A percentile compares a stretch with the other conserved stretches of the same genome.
Conservation (phyloP, 306 rosid species). For the Vigna angularis region DNA sequence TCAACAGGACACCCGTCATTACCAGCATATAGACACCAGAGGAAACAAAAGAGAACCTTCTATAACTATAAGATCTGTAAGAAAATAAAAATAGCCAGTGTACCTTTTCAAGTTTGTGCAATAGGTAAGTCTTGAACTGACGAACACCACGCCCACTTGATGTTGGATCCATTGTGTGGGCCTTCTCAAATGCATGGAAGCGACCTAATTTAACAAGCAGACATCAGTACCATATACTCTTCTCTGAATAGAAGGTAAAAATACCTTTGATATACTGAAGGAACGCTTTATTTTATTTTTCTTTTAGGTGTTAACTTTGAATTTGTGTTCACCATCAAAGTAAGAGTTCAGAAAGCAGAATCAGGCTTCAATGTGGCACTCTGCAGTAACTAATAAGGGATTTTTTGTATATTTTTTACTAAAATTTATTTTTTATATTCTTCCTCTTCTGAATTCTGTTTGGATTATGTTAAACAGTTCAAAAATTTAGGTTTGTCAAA, state of each 20-base stretch:
- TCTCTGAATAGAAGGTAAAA: slow-evolving; percentile 14
- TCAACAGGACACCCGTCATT: slow-evolving; percentile 28
- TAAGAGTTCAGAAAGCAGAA: slow-evolving; percentile 29
- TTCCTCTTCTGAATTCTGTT: not conserved
- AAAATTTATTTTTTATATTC: not conserved
- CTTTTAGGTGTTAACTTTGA: not conserved
- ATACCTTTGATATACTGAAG: slow-evolving; percentile 13
- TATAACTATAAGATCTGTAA: slow-evolving; percentile 13
- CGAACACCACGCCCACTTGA: slow-evolving; percentile 97
- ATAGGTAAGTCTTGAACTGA: slow-evolving; percentile 86
- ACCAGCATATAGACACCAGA: slow-evolving; percentile 20
- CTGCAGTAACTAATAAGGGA: not conserved
- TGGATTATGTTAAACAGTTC: not conserved
- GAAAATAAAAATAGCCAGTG: slow-evolving; percentile 36
- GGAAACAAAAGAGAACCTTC: slow-evolving; percentile 35
- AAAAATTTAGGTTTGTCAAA: not conserved
- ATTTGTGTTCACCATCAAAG: slow-evolving; percentile 14
- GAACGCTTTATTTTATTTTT: slow-evolving; percentile 1
- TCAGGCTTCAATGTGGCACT: slow-evolving; percentile 10
- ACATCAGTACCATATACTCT: slow-evolving; percentile 19
- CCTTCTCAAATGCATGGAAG: slow-evolving; percentile 94
- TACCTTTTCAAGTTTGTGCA: slow-evolving; percentile 88
- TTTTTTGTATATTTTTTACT: not conserved
- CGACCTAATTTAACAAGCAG: slow-evolving; percentile 69
- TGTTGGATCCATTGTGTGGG: slow-evolving; percentile 78